Conservation (phyloP, 129 eudicot genomes). For the Artemisia annua region DNA sequence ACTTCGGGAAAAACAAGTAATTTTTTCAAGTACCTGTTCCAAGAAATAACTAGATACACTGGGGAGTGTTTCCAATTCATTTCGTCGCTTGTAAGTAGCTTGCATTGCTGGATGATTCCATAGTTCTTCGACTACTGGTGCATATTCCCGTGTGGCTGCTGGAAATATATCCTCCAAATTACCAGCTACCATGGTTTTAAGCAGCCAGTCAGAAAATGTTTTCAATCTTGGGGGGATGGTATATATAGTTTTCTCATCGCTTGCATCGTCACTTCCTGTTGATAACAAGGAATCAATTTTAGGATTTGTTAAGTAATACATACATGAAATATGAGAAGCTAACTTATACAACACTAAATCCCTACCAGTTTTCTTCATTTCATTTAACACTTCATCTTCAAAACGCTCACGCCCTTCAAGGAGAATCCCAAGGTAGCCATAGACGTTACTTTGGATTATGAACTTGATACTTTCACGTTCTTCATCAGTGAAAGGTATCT, state of each 20-base stretch:
- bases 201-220: conserved; percentile 95
- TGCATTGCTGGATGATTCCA: conserved; percentile 81
- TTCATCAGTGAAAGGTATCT: conserved; percentile 71
- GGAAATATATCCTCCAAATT: conserved; percentile 86
- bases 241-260: conserved; percentile 43
- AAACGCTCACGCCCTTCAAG: conserved; percentile 97
- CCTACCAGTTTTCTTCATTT: conserved; percentile 42
- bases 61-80: conserved; percentile 76
- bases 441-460: conserved; percentile 82
- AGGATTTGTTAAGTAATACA: background rate
- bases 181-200: conserved; percentile 90
- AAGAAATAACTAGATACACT: conserved; percentile 77
- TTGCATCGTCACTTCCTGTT: conserved; percentile 40
- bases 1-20: background rate
- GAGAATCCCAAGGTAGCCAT: conserved; percentile 82
- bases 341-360: background rate
- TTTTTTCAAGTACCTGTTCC: conserved; percentile 57
- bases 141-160: conserved; percentile 94
- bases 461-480: conserved; percentile 82
- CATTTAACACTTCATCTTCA: conserved; percentile 78
- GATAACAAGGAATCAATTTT: conserved; percentile 17
- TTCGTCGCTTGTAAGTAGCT: conserved; percentile 82
- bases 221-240: conserved; percentile 76
- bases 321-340: background rate
- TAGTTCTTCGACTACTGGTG: conserved; percentile 89